Conservation (phyloP, 495 filamentous ascomycete genomes). For the Pyrenopolyporus hunteri region DNA sequence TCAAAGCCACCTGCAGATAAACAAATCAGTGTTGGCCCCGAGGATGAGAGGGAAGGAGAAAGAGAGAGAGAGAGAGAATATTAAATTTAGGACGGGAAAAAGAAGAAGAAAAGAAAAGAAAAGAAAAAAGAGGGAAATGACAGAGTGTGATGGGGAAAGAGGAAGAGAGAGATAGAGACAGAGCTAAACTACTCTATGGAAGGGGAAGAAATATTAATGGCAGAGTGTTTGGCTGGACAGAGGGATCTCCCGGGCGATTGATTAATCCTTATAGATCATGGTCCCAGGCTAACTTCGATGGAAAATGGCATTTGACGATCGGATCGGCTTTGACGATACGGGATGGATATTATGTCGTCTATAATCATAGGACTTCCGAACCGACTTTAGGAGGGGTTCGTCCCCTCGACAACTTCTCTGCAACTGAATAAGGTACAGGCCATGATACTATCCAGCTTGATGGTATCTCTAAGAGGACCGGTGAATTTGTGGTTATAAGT, state of each 20-base stretch:
- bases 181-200: constrained; percentile 10
- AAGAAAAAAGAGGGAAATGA: too few relatives aligned
- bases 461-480: constrained; percentile 4
- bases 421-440: constrained; percentile 22
- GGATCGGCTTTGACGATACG: background rate
- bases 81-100: too few relatives aligned
- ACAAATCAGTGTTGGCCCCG: constrained; percentile 30
- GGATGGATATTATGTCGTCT: constrained; percentile 14
- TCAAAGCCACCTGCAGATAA: constrained; percentile 35
- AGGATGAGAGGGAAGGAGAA: constrained; percentile 7
- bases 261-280: too few relatives aligned
- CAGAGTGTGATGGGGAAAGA: background rate
- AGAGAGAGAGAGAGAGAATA: constrained; percentile 5
- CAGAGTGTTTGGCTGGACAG: too few relatives aligned
- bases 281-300: too few relatives aligned
- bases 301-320: background rate
- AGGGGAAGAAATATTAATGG: too few relatives aligned
- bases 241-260: too few relatives aligned
- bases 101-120: constrained; percentile 1
- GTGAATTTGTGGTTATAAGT: constrained; percentile 16
- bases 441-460: constrained; percentile 16
- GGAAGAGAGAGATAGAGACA: background rate
- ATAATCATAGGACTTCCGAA: constrained; percentile 10
- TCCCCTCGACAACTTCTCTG: constrained; percentile 8
- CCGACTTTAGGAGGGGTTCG: constrained; percentile 10